These are phyloP conservation scores for Xylariaceae sp. DNA, from an alignment of 2,329 filamentous ascomycete genomes.

Conservation along the genomic window DNA sequence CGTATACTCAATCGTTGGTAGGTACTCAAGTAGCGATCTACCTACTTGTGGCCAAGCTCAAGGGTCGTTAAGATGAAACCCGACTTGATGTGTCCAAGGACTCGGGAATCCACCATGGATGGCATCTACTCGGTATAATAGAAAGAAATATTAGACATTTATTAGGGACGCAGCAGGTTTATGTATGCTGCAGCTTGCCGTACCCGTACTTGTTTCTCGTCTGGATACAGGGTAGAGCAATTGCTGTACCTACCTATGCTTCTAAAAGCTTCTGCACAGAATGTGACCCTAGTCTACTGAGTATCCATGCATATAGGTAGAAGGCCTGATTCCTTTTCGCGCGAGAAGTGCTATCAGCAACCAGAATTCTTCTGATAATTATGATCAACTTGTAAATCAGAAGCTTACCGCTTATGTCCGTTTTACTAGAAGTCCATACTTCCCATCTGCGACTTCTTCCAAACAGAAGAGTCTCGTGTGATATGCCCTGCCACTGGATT, in stretches of 20 bases:
- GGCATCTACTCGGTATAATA: slow-evolving; percentile 10
- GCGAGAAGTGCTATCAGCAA: neutral
- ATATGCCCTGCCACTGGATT: neutral
- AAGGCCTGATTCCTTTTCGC: no score
- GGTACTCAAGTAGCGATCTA: slow-evolving; percentile 8
- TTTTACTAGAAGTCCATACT: no score
- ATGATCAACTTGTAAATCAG: no score
- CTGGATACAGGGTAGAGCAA: slow-evolving; percentile 18
- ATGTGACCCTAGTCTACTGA: no score
- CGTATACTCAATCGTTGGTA: no score
- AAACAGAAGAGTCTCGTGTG: neutral
- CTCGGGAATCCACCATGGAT: slow-evolving; percentile 19
- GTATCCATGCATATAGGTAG: no score
- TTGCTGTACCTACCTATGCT: no score
- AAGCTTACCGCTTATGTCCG: no score
- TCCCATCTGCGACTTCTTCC: neutral
- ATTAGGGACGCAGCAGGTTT: slow-evolving; percentile 23
- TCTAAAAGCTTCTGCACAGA: no score
- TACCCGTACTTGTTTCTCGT: slow-evolving; percentile 18
- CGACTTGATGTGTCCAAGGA: slow-evolving; percentile 16
- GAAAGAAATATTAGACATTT: slow-evolving; percentile 16
- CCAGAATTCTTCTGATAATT: neutral
- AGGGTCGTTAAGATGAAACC: slow-evolving; percentile 18
- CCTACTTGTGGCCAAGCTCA: slow-evolving; percentile 7
- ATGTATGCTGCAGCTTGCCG: slow-evolving; percentile 28